Base-by-base conservation (phyloP, 768 basidiomycete species). In the Russula earlei region DNA sequence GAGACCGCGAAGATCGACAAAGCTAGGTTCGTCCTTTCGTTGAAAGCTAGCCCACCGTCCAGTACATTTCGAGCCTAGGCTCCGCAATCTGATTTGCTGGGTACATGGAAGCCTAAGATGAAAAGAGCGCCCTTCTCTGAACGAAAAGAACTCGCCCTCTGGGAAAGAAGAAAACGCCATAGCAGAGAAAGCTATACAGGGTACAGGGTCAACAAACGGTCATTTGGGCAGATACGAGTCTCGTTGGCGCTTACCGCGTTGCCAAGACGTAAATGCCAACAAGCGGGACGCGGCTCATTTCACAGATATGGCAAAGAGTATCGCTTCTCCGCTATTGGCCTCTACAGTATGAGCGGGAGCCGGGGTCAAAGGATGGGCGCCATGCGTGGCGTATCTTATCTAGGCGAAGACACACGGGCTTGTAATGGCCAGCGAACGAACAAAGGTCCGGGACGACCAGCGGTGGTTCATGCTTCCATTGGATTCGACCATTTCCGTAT, bases 401-500 rank as follows among this genome's bases (percentile, higher is more conserved):
- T 52, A 29, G 10, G 27, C 19, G 50, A 37, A 27, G n/a, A 27
- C 29, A 31, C 14, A 12, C 9, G 43, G 17, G 22, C 24, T 52
- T 24, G 48, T 47, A n/a, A n/a, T 52, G 33, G 33, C 24, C 25
- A 12, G 37, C 40, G 15, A n/a, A 36, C 20, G 29, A 43, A 11
- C 20, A 14, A 29, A 29, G 20, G 5, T 9, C 27, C 34, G 55
- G 49, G 40, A 45, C 19, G 42, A 24, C 31, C 29, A 25, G 24
- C n/a, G 33, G 38, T 7, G n/a, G 34, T 57, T 29, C 38, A 10
- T 24, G 40, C 45, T 52, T 57, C 56, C 56, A 57, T 57, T 57
- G 31, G 38, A 52, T 57, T 48, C 19, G 33, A 57, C 43, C 17
- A 15, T 51, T 33, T 46, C 31, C 45, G 36, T 48, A 52, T 57